A percentile compares a stretch with the other conserved stretches of the same genome.
phyloP scores from a whole-genome alignment of 306 rosid species.

The Rosa persica region DNA sequence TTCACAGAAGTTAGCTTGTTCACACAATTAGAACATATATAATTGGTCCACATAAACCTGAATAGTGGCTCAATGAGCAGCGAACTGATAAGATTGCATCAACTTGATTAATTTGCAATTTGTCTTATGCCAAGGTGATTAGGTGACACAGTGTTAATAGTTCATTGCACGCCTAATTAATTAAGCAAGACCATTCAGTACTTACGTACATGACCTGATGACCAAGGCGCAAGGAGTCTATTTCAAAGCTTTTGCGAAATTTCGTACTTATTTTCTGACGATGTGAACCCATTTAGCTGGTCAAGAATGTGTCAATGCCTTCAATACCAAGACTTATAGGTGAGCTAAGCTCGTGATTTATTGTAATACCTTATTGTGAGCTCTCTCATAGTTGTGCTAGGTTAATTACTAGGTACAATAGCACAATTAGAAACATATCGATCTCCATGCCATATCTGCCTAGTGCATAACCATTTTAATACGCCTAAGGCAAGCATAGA shows the following conservation, averaged over 20 bases:
- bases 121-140: conserved; percentile 32
- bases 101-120: conserved; percentile 27
- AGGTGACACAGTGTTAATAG: background rate
- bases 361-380: background rate
- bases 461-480: too few relatives aligned
- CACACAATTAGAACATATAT: conserved; percentile 22
- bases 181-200: background rate
- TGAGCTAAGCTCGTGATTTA: background rate
- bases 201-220: background rate
- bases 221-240: background rate
- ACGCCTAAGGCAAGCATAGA: background rate
- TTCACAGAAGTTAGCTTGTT: conserved; percentile 28
- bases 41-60: conserved; percentile 28
- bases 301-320: background rate
- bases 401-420: too few relatives aligned
- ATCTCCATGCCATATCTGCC: background rate
- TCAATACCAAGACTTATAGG: background rate
- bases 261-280: background rate
- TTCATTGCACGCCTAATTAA: background rate
- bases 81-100: conserved; percentile 23
- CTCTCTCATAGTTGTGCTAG: background rate
- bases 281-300: background rate
- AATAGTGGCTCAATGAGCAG: conserved; percentile 3
- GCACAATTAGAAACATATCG: background rate
- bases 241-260: background rate